phyloP scores from a whole-genome alignment of 768 basidiomycete species.

The Boletus pseudopeckii region DNA sequence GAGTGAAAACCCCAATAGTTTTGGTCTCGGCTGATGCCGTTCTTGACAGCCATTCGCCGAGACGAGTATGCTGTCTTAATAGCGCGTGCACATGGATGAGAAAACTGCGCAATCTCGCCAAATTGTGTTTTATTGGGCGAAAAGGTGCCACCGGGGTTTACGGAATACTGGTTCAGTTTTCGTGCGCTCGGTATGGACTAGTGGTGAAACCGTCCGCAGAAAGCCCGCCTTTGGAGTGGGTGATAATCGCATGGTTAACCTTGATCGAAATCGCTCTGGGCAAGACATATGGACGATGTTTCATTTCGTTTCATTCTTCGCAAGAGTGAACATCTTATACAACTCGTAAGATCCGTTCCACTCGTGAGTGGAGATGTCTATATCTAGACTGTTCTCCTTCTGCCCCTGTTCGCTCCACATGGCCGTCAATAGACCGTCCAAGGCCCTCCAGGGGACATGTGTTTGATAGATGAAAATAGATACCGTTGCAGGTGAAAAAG shows the following conservation, averaged over 20 bases:
- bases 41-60: slow-evolving; percentile 5
- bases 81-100: background rate
- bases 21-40: slow-evolving; percentile 5
- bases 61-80: background rate
- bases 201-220: slow-evolving; percentile 12
- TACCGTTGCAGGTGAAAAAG: slow-evolving; percentile 21
- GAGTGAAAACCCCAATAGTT: background rate
- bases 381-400: slow-evolving; percentile 13
- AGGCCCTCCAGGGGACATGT: slow-evolving; percentile 26
- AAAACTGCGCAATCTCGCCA: background rate
- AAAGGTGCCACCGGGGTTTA: slow-evolving; percentile 9
- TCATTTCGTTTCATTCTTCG: slow-evolving; percentile 48
- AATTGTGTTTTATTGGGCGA: slow-evolving; percentile 4
- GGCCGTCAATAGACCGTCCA: slow-evolving; percentile 11
- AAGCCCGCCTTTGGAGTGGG: background rate
- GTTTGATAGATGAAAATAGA: slow-evolving; percentile 30
- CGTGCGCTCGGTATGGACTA: slow-evolving; percentile 16
- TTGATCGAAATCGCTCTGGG: background rate
- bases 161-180: slow-evolving; percentile 6
- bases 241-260: no score
- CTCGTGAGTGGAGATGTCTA: slow-evolving; percentile 14
- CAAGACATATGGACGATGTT: slow-evolving; percentile 24
- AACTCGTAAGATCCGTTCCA: slow-evolving; percentile 20
- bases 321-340: slow-evolving; percentile 23
- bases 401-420: slow-evolving; percentile 8